These are phyloP conservation scores for Phialophora chinensis DNA, from an alignment of 2,329 filamentous ascomycete genomes.

Conservation along the genomic window DNA sequence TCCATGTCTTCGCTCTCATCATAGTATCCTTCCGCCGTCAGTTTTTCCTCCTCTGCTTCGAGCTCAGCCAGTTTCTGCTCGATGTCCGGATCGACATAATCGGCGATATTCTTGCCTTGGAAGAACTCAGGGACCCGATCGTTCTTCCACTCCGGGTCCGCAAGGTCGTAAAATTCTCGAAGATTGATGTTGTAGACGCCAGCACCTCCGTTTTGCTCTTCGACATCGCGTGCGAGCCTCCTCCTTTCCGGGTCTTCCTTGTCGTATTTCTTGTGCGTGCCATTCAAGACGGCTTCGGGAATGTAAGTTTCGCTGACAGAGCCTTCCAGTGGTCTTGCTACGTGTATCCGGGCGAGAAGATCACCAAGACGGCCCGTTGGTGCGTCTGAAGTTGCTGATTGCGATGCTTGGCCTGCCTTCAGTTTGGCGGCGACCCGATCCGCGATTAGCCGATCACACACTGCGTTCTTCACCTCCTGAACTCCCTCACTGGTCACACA, in stretches of 20 bases:
- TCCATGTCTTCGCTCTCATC: slow-evolving; percentile 82
- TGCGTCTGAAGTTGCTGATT: slow-evolving; percentile 75
- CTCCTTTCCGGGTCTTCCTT: slow-evolving; percentile 83
- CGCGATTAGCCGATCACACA: slow-evolving; percentile 89
- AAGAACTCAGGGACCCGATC: slow-evolving; percentile 94
- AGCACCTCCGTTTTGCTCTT: slow-evolving; percentile 90
- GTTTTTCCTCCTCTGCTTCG: slow-evolving; percentile 92
- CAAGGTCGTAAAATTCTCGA: slow-evolving; percentile 84
- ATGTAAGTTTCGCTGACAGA: slow-evolving; percentile 81
- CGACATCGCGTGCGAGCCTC: slow-evolving; percentile 81
- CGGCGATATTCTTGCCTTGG: slow-evolving; percentile 95
- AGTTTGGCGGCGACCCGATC: slow-evolving; percentile 95
- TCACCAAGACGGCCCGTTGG: slow-evolving; percentile 84
- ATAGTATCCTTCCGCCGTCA: slow-evolving; percentile 92
- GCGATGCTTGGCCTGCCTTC: slow-evolving; percentile 84
- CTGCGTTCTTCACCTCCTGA: slow-evolving; percentile 91
- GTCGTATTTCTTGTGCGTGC: slow-evolving; percentile 79
- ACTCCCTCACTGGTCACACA: slow-evolving; percentile 96
- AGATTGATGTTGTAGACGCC: slow-evolving; percentile 96
- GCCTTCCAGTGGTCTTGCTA: slow-evolving; percentile 89
- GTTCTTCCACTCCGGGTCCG: slow-evolving; percentile 90
- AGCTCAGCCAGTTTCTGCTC: slow-evolving; percentile 88
- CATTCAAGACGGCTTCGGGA: slow-evolving; percentile 77
- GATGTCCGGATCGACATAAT: slow-evolving; percentile 96
- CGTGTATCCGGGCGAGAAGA: slow-evolving; percentile 92